Evolutionary conservation across 352 stramenopile species (phyloP).

Genomic region (Phytophthora nicotianae): DNA sequence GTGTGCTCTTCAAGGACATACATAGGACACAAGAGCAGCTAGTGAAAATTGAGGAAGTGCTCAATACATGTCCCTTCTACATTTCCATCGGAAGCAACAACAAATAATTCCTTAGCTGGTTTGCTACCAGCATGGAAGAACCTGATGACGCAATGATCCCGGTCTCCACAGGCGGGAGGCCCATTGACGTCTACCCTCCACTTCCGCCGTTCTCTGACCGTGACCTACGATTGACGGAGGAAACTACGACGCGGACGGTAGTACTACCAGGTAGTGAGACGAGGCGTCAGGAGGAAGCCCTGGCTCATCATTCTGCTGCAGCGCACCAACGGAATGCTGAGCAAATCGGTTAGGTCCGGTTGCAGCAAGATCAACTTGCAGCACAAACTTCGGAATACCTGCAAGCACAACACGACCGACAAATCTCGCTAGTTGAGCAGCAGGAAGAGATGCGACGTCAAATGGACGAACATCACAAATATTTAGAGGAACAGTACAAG

Average conservation of each 20-base stretch:
- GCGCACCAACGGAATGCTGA: slow-evolving; percentile 6
- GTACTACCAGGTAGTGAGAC: slow-evolving; percentile 2
- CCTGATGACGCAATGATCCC: background rate
- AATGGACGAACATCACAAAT: too few relatives aligned
- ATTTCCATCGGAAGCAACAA: slow-evolving; percentile 6
- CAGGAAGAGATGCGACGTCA: background rate
- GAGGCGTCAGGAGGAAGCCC: slow-evolving; percentile 9
- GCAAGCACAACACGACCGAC: background rate
- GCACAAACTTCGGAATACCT: too few relatives aligned
- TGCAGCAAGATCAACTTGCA: slow-evolving; percentile 18
- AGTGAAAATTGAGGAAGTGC: too few relatives aligned
- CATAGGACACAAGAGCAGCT: too few relatives aligned
- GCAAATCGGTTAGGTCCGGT: slow-evolving; percentile 10
- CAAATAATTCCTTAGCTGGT: slow-evolving; percentile 8
- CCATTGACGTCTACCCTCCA: background rate
- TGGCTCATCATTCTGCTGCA: slow-evolving; percentile 17
- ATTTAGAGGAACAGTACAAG: too few relatives aligned
- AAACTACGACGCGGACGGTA: background rate
- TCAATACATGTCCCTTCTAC: slow-evolving; percentile 1
- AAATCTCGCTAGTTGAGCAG: background rate
- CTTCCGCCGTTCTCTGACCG: background rate
- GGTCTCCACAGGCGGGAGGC: background rate
- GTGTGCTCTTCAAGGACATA: too few relatives aligned
- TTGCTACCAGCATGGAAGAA: slow-evolving; percentile 4
- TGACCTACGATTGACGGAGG: background rate